phyloP scores from a whole-genome alignment of 768 basidiomycete genomes.

The Cyclocybe aegerita region DNA sequence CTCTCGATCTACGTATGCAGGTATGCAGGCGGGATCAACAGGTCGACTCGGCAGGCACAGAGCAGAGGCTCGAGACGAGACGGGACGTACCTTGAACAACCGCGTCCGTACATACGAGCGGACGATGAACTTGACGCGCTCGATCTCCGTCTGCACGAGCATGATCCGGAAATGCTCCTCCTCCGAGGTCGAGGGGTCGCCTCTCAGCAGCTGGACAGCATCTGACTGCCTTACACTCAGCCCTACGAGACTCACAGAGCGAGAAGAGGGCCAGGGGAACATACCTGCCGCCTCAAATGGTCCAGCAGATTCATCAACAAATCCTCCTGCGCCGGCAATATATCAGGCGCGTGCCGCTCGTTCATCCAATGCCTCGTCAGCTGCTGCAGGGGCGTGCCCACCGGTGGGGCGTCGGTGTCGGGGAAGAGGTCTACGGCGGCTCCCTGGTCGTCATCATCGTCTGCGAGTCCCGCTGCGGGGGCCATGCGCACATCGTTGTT shows the following conservation, averaged over 20 bases:
- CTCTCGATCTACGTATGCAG: conserved; percentile 73
- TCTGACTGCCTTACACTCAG: conserved; percentile 54
- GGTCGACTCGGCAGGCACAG: background rate
- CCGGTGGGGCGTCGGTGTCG: conserved; percentile 23
- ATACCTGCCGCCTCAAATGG: conserved; percentile 80
- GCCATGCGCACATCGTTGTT: conserved; percentile 23
- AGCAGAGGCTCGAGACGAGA: background rate
- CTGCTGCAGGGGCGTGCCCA: conserved; percentile 63
- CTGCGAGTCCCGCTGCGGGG: conserved; percentile 11
- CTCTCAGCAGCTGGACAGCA: conserved; percentile 71
- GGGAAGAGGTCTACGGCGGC: conserved; percentile 6
- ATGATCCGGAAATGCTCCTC: conserved; percentile 93
- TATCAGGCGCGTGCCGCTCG: conserved; percentile 79
- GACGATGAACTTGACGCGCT: conserved; percentile 90
- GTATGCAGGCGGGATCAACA: background rate
- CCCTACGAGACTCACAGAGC: conserved; percentile 7
- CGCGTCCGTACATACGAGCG: conserved; percentile 87
- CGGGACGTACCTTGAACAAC: conserved; percentile 69
- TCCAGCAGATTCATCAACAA: conserved; percentile 67
- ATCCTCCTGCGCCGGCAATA: conserved; percentile 71
- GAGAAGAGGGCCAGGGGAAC: conserved; percentile 16
- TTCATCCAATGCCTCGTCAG: conserved; percentile 85
- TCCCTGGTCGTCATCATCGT: conserved; percentile 5
- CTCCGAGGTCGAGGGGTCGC: conserved; percentile 82
- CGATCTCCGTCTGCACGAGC: conserved; percentile 92